Evolutionary conservation across 805 yeast species (phyloP).

Genomic region (Candida sithepensis): DNA sequence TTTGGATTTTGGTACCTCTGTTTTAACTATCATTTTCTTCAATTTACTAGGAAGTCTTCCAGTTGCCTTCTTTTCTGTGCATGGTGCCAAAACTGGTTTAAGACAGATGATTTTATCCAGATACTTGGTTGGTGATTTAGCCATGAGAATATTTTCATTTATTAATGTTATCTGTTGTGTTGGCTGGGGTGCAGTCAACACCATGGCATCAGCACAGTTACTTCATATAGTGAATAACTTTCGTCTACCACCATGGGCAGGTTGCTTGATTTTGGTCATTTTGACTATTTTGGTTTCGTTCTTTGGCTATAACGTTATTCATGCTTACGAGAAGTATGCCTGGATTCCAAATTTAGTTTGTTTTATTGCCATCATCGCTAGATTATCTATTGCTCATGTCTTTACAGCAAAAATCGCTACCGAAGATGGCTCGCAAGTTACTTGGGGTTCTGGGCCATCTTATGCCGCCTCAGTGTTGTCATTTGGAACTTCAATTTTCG

Average conservation of each 20-base stretch:
- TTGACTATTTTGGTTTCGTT: constrained; percentile 70
- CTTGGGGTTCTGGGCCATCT: constrained; percentile 50
- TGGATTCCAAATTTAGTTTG: constrained; percentile 81
- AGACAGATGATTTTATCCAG: constrained; percentile 85
- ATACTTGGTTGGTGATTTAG: constrained; percentile 69
- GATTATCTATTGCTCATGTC: constrained; percentile 64
- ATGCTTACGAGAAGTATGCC: constrained; percentile 75
- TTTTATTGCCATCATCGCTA: constrained; percentile 74
- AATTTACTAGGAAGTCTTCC: constrained; percentile 67
- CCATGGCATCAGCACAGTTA: constrained; percentile 83
- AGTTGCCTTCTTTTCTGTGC: constrained; percentile 78
- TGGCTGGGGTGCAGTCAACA: constrained; percentile 95
- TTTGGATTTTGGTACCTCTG: constrained; percentile 70
- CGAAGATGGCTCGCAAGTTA: constrained; percentile 23
- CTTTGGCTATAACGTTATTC: constrained; percentile 83
- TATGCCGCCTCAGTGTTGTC: constrained; percentile 77
- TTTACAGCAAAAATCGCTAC: constrained; percentile 49
- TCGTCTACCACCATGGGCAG: constrained; percentile 85
- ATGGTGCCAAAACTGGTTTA: constrained; percentile 81
- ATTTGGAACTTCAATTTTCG: constrained; percentile 79
- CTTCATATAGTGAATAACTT: constrained; percentile 68
- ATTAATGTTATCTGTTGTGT: constrained; percentile 82
- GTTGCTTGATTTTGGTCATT: constrained; percentile 67
- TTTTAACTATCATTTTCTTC: constrained; percentile 68
- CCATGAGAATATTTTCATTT: constrained; percentile 72